Evolutionary conservation across 805 yeast species (phyloP), one percentile per base, ranked within the genome.

Genomic region (Sungouiella thailandica): DNA sequence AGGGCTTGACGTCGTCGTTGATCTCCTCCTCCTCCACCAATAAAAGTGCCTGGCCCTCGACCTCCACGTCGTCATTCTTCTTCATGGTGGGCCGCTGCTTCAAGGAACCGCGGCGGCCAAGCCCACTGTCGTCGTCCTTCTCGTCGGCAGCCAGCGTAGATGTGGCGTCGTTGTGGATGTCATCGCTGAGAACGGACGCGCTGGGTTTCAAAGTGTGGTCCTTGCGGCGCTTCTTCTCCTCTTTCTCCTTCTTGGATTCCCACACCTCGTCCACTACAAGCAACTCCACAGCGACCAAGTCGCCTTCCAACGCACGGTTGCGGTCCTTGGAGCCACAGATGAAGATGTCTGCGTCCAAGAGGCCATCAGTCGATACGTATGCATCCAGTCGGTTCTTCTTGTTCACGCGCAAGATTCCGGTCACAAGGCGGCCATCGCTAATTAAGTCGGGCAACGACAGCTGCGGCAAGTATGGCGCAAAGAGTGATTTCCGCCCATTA

Each of bases 241-340:
- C 98, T 55, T 93, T 93, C 59, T 93, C 98, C 53, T 87, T 81
- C 58, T 90, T 93, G 16, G 95, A 82, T 20, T 78, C 87, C 98
- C 98, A 93, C 20, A 93, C 98, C 54, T 93, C 98, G 58, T 93
- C 97, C 25, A 93, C 98, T 15, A 84, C 85, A 37, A 93, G 73
- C 43, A 93, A 72, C 58, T 93, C 98, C 15, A 93, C 89, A 0
- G 98, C 98, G 25, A 93, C 98, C 32, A 87, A 65, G 57, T 93
- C 98, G 37, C 97, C 96, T 60, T 93, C 98, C 35, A 93, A 67
- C 2, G 98, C 97, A 57, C 98, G 80, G 60, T 93, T 93, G 58
- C 98, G 83, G 61, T 93, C 98, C 58, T 93, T 93, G 8, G 97
- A 89, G 8, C 98, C 98, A 66, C 97, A 93, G 46, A 93, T 93